Evolutionary conservation across 768 basidiomycete species (phyloP).

Genomic region (Neoboletus brunneissimus): DNA sequence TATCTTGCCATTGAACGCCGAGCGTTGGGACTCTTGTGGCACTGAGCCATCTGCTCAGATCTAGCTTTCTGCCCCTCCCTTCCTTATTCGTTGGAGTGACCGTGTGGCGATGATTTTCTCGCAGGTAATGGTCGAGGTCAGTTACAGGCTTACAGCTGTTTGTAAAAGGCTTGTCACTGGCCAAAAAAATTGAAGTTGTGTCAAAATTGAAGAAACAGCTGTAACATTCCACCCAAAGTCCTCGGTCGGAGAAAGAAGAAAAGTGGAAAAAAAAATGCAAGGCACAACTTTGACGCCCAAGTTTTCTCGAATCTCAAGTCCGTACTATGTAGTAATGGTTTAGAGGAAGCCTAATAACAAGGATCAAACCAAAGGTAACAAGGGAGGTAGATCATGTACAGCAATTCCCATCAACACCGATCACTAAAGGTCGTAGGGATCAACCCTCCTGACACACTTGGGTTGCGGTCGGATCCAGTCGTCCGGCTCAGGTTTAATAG

Average conservation of each 20-base stretch:
- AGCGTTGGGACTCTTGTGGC: no score
- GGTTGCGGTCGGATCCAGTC: conserved; percentile 27
- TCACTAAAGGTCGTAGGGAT: conserved; percentile 1
- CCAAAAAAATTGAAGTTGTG: no score
- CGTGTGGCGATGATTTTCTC: not conserved
- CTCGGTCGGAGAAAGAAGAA: not conserved
- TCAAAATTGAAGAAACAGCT: no score
- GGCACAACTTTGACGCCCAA: not conserved
- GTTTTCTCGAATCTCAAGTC: not conserved
- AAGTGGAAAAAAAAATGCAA: not conserved
- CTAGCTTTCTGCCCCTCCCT: not conserved
- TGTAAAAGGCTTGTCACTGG: no score
- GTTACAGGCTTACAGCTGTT: no score
- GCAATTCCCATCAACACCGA: not conserved
- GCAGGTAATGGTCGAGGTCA: not conserved
- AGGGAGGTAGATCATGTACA: no score
- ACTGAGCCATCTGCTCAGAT: no score
- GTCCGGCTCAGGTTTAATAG: not conserved
- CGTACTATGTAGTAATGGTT: not conserved
- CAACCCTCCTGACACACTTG: conserved; percentile 14
- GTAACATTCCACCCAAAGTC: not conserved
- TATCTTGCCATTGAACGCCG: no score
- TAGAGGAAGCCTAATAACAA: not conserved
- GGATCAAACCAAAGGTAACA: not conserved
- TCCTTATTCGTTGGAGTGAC: not conserved